Evolutionary conservation across 2,329 filamentous ascomycete genomes (phyloP).

Genomic region (Trichoderma sp.): DNA sequence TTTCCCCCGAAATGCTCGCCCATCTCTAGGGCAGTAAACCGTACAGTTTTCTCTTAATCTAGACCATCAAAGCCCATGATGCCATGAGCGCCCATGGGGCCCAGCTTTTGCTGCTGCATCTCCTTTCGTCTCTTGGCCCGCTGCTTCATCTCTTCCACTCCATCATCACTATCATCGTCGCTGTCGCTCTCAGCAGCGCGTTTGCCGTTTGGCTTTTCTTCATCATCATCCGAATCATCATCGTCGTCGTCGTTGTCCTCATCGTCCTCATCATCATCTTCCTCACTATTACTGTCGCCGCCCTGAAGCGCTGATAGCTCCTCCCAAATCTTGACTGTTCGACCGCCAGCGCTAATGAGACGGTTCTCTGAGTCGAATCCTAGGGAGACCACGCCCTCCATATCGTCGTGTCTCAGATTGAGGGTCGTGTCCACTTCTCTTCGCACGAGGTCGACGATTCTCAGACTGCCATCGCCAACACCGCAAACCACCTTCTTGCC

Average conservation of each 20-base stretch:
- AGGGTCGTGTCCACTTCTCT: constrained; percentile 70
- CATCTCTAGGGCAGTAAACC: not conserved
- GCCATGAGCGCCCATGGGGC: constrained; percentile 53
- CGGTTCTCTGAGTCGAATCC: constrained; percentile 83
- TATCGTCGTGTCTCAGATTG: constrained; percentile 72
- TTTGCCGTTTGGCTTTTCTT: constrained; percentile 44
- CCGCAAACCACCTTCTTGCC: constrained; percentile 78
- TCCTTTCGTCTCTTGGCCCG: constrained; percentile 47
- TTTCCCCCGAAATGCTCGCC: not conserved
- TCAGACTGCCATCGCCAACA: constrained; percentile 75
- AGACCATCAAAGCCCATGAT: constrained; percentile 52
- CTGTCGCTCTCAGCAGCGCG: constrained; percentile 52
- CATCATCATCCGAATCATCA: constrained; percentile 48
- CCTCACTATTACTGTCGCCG: constrained; percentile 47
- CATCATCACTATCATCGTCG: constrained; percentile 30
- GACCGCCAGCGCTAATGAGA: constrained; percentile 87
- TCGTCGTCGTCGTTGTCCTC: constrained; percentile 50
- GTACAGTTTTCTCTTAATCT: constrained; percentile 35
- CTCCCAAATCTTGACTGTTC: constrained; percentile 90
- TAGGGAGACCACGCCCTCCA: constrained; percentile 80
- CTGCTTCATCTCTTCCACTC: constrained; percentile 45
- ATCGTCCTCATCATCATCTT: constrained; percentile 45
- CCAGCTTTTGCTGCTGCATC: constrained; percentile 45
- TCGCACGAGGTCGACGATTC: constrained; percentile 72
- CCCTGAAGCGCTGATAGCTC: constrained; percentile 62